A percentile compares a stretch with the other conserved stretches of the same genome.
phyloP scores from a whole-genome alignment of 495 filamentous ascomycete species.

The Aspergillus heteromorphus region DNA sequence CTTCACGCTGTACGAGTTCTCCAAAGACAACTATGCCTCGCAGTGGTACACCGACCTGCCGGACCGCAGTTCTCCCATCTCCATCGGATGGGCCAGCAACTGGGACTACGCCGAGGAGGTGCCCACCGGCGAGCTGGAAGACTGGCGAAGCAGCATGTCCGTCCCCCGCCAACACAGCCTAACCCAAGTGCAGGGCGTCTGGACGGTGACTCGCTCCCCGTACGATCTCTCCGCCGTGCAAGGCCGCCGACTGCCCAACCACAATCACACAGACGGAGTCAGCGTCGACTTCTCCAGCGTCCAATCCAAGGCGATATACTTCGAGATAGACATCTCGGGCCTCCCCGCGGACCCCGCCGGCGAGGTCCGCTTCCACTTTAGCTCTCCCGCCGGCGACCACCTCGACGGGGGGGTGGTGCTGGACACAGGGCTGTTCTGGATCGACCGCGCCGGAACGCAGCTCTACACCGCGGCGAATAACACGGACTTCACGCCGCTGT shows the following conservation, averaged over 20 bases:
- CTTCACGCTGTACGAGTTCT: slow-evolving; percentile 32
- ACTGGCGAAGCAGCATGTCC: slow-evolving; percentile 43
- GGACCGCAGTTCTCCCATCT: slow-evolving; percentile 30
- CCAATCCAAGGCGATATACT: too few relatives aligned
- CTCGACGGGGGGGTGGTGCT: slow-evolving; percentile 43
- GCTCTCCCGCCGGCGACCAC: slow-evolving; percentile 39
- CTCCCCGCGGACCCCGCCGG: not conserved
- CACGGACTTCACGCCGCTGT: slow-evolving; percentile 47
- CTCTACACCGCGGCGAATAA: slow-evolving; percentile 38
- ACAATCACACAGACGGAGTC: too few relatives aligned
- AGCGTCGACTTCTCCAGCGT: too few relatives aligned
- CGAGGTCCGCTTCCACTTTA: slow-evolving; percentile 46
- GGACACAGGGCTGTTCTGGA: slow-evolving; percentile 38
- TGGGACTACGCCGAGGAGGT: slow-evolving; percentile 49
- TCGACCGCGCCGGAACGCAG: slow-evolving; percentile 37
- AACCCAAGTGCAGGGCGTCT: not conserved
- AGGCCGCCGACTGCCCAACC: too few relatives aligned
- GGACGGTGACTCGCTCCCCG: too few relatives aligned
- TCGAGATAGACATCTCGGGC: too few relatives aligned
- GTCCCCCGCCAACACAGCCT: slow-evolving; percentile 37
- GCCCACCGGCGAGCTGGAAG: slow-evolving; percentile 43
- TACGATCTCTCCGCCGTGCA: too few relatives aligned
- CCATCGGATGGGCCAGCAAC: slow-evolving; percentile 50
- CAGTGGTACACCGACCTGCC: slow-evolving; percentile 47
- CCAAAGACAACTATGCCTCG: slow-evolving; percentile 50